Percentiles rank a stretch among this genome's conserved stretches.
Evolutionary conservation across 2,329 filamentous ascomycete species (phyloP).

Genomic region (Botryotinia calthae): DNA sequence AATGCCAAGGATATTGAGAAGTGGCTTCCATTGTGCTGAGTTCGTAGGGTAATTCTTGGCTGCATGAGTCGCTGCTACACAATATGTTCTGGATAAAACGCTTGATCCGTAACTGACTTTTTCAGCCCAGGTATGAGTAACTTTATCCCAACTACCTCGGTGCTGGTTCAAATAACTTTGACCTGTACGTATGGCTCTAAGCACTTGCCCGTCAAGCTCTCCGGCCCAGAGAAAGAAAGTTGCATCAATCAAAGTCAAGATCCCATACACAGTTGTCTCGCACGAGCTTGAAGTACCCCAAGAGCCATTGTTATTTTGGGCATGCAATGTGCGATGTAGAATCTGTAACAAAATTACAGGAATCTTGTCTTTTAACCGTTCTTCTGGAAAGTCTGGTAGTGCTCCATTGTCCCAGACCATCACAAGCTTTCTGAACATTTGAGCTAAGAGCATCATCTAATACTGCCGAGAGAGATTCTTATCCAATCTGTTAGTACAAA

Average conservation of each 20-base stretch:
- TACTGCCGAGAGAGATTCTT: conserved; percentile 6
- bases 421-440: not conserved
- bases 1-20: not conserved
- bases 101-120: conserved; percentile 9
- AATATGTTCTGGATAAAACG: not conserved
- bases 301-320: not conserved
- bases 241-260: not conserved
- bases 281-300: not conserved
- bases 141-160: not conserved
- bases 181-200: not conserved
- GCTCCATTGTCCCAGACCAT: not conserved
- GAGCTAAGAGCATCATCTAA: not conserved
- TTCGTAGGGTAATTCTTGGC: not conserved
- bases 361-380: not conserved
- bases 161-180: not conserved
- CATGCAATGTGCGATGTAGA: not conserved
- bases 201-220: not conserved
- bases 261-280: conserved; percentile 2
- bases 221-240: not conserved
- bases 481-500: not conserved
- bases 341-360: conserved; percentile 1
- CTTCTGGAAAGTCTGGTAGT: not conserved
- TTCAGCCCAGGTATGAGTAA: conserved; percentile 2
- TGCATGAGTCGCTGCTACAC: not conserved
- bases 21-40: not conserved